phyloP scores from a whole-genome alignment of 2,329 filamentous ascomycete genomes.

The Exophiala bonariae region DNA sequence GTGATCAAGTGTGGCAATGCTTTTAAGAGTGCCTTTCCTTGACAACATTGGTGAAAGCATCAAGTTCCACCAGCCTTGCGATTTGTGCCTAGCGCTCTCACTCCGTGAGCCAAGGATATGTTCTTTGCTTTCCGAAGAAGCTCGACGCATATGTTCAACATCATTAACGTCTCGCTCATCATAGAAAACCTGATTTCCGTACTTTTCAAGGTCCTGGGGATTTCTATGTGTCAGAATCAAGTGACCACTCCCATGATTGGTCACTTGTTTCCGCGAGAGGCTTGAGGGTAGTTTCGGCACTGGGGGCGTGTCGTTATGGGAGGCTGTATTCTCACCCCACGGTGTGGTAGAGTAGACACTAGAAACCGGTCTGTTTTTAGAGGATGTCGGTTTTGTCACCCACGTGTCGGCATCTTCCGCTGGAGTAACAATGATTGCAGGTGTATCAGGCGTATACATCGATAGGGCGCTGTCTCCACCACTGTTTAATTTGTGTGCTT shows the following conservation, averaged over 20 bases:
- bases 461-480: slow-evolving; percentile 31
- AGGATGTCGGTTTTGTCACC: slow-evolving; percentile 26
- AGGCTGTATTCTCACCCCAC: slow-evolving; percentile 19
- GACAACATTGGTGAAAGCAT: slow-evolving; percentile 46
- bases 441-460: slow-evolving; percentile 41
- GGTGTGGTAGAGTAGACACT: slow-evolving; percentile 45
- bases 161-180: slow-evolving; percentile 5
- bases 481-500: slow-evolving; percentile 18
- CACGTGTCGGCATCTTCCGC: slow-evolving; percentile 41
- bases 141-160: slow-evolving; percentile 5
- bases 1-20: neutral
- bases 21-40: slow-evolving; percentile 36
- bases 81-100: slow-evolving; percentile 38
- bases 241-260: too few relatives aligned
- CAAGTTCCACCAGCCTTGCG: slow-evolving; percentile 52
- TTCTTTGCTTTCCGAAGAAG: slow-evolving; percentile 33
- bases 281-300: slow-evolving; percentile 40
- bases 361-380: slow-evolving; percentile 33
- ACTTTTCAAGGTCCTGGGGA: neutral
- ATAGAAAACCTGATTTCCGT: neutral
- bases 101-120: slow-evolving; percentile 30
- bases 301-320: slow-evolving; percentile 35
- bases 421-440: slow-evolving; percentile 48
- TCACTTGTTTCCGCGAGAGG: too few relatives aligned
- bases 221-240: neutral